Conservation (phyloP, 2,329 filamentous ascomycete genomes). For the Colletotrichum noveboracense region DNA sequence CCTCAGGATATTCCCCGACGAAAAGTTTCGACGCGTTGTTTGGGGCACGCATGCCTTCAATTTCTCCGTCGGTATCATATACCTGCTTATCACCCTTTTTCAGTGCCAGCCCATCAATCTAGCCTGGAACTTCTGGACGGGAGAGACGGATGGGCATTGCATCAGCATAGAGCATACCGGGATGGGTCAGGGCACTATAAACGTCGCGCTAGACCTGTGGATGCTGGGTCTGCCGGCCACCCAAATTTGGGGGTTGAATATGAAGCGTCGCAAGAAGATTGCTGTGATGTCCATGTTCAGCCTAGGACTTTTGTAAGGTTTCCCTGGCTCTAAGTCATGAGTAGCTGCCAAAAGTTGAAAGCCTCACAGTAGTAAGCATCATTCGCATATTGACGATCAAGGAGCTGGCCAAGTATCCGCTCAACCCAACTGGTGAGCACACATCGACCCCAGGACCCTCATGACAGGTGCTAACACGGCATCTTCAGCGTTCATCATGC, state of each 20-base stretch:
- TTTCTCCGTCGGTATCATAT: conserved; percentile 16
- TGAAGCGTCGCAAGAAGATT: not conserved
- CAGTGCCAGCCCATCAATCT: not conserved
- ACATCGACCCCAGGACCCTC: conserved; percentile 17
- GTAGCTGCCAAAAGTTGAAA: not conserved
- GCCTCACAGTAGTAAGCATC: not conserved
- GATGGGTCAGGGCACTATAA: not conserved
- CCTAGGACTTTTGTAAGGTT: not conserved
- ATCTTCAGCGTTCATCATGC: not conserved
- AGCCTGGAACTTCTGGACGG: not conserved
- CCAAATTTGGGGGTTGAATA: not conserved
- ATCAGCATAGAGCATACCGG: not conserved
- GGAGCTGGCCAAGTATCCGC: not conserved
- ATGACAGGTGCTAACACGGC: fast-evolving
- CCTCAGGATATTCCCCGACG: conserved; percentile 38
- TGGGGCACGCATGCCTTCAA: conserved; percentile 22
- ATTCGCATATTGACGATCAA: not conserved
- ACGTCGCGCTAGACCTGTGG: not conserved
- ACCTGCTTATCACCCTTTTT: conserved; percentile 37
- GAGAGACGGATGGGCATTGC: not conserved
- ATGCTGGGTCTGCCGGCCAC: not conserved
- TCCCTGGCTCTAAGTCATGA: fast-evolving
- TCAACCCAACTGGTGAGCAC: not conserved
- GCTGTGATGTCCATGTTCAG: not conserved
- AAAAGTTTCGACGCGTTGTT: conserved; percentile 26